phyloP scores from a whole-genome alignment of 1,139 yeast genomes.

The Candida glucosophila region DNA sequence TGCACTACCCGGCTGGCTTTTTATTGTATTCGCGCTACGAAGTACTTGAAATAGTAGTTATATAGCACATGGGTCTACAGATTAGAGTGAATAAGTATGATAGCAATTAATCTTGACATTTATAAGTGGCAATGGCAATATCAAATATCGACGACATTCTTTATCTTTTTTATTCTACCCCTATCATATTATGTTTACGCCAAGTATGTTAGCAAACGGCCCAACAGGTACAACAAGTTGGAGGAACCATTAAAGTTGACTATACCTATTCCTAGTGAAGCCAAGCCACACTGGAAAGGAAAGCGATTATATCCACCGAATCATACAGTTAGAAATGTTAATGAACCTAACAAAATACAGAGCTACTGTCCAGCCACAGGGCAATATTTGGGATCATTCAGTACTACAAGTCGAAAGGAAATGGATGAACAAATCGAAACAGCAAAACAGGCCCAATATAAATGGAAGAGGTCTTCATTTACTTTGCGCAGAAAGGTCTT shows the following conservation, averaged over 20 bases:
- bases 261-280: conserved; percentile 68
- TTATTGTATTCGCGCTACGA: too few relatives aligned
- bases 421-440: conserved; percentile 54
- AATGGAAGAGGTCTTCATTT: conserved; percentile 52
- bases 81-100: too few relatives aligned
- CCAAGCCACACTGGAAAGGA: conserved; percentile 90
- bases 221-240: conserved; percentile 34
- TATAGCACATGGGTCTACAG: background rate
- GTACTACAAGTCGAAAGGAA: conserved; percentile 54
- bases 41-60: too few relatives aligned
- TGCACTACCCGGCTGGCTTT: too few relatives aligned
- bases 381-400: conserved; percentile 68
- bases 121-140: conserved; percentile 41
- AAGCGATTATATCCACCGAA: conserved; percentile 56
- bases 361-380: conserved; percentile 96
- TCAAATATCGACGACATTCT: conserved; percentile 40
- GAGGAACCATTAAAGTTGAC: conserved; percentile 44
- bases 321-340: conserved; percentile 40
- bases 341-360: conserved; percentile 62
- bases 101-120: conserved; percentile 36
- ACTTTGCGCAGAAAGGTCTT: conserved; percentile 62
- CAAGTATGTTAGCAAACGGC: conserved; percentile 28
- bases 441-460: conserved; percentile 51
- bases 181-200: conserved; percentile 30
- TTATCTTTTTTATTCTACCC: conserved; percentile 33